These are phyloP conservation scores for Sporothrix humicola DNA, from an alignment of 2,329 filamentous ascomycete genomes.

Conservation along the genomic window DNA sequence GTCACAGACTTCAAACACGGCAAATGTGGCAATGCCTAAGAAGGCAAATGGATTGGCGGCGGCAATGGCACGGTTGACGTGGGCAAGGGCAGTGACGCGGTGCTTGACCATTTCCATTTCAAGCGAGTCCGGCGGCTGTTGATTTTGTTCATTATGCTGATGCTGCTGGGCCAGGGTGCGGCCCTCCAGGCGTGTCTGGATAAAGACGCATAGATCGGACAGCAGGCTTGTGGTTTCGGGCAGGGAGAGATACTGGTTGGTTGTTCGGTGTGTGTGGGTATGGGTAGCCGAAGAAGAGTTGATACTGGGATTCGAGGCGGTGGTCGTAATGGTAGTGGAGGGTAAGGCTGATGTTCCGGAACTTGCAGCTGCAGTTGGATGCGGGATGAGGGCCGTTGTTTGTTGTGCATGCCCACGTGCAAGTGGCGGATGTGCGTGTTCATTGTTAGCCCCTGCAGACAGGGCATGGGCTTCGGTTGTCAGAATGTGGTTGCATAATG, in stretches of 20 bases:
- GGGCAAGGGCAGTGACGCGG: constrained; percentile 45
- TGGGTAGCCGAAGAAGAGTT: not conserved
- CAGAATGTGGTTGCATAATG: constrained; percentile 37
- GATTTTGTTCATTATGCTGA: not conserved
- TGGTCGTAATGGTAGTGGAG: not conserved
- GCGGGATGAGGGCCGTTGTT: not conserved
- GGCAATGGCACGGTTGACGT: constrained; percentile 48
- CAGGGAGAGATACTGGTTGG: constrained; percentile 31
- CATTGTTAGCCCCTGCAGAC: not conserved
- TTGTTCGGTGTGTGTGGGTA: not conserved
- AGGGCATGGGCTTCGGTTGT: constrained; percentile 26
- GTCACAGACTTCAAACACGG: constrained; percentile 52
- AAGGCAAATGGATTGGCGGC: constrained; percentile 51
- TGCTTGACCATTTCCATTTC: constrained; percentile 36
- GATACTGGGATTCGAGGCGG: not conserved
- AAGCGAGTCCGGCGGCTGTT: constrained; percentile 31
- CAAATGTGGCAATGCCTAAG: constrained; percentile 52
- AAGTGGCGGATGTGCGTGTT: not conserved
- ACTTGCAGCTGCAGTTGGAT: not conserved
- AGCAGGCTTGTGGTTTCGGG: constrained; percentile 35
- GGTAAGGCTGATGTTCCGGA: not conserved
- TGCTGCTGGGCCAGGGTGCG: not conserved
- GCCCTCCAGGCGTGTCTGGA: constrained; percentile 37
- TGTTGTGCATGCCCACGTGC: not conserved
- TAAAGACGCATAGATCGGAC: constrained; percentile 36